A percentile compares a stretch with the other conserved stretches of the same genome.
Evolutionary conservation across 2,329 filamentous ascomycete species (phyloP).

Genomic region (Trichoderma atroviride): DNA sequence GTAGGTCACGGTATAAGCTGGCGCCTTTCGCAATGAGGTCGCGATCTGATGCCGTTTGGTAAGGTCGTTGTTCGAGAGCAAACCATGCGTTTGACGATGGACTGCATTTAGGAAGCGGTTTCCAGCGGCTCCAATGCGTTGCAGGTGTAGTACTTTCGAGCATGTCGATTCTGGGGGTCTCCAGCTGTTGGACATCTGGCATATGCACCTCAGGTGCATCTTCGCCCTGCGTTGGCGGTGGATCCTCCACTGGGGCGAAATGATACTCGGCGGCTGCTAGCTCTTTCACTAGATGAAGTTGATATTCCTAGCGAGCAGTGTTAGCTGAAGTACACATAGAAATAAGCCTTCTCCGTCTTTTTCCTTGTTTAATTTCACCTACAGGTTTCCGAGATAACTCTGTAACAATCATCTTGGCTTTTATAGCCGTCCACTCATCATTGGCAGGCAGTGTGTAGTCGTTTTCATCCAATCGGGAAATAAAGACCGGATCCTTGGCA

Average conservation of each 20-base stretch:
- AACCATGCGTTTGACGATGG: slow-evolving; percentile 25
- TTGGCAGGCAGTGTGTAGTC: slow-evolving; percentile 28
- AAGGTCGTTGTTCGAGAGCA: slow-evolving; percentile 31
- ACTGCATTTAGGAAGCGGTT: neutral
- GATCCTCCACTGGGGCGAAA: neutral
- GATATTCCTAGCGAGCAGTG: slow-evolving; percentile 1
- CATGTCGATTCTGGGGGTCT: neutral
- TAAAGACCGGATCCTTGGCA: slow-evolving; percentile 32
- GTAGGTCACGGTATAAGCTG: slow-evolving; percentile 12
- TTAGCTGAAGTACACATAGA: neutral
- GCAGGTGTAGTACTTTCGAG: neutral
- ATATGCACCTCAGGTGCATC: neutral
- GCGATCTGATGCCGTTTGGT: slow-evolving; percentile 35
- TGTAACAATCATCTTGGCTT: slow-evolving; percentile 31
- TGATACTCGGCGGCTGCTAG: neutral
- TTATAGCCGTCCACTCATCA: slow-evolving; percentile 29
- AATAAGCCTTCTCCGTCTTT: too few relatives aligned
- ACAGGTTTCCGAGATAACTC: slow-evolving; percentile 32
- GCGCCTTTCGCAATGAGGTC: slow-evolving; percentile 36
- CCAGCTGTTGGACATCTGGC: neutral
- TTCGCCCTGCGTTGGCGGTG: neutral
- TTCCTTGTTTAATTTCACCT: neutral
- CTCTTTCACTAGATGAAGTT: neutral
- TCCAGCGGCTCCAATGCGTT: neutral
- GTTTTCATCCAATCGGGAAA: slow-evolving; percentile 33